A percentile compares a stretch with the other conserved stretches of the same genome.
Conservation (phyloP, 352 stramenopile genomes). For the Globisporangium irregulare region DNA sequence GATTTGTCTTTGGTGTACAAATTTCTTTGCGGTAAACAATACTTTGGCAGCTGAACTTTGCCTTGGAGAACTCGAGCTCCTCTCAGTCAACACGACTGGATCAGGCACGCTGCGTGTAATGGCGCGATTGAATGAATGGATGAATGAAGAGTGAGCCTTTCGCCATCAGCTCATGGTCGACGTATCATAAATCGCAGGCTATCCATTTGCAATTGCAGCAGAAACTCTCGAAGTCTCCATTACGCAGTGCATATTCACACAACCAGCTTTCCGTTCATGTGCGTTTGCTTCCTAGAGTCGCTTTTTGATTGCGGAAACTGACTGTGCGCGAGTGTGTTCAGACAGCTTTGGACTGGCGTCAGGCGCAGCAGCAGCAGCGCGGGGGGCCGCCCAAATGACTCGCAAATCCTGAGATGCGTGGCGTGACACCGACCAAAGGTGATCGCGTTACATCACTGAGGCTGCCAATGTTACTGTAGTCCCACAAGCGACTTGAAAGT, state of each 20-base stretch:
- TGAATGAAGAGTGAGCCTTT: background rate
- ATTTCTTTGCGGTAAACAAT: background rate
- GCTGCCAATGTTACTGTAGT: background rate
- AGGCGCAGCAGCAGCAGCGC: background rate
- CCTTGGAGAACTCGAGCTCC: background rate
- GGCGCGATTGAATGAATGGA: background rate
- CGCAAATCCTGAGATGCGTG: background rate
- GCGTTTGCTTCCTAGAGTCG: too few relatives aligned
- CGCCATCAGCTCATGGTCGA: background rate
- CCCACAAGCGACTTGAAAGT: background rate
- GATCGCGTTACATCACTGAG: background rate
- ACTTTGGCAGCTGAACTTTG: background rate
- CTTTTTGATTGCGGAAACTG: background rate
- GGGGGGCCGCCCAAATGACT: background rate
- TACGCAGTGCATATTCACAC: too few relatives aligned
- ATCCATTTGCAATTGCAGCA: background rate
- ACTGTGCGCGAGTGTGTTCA: background rate
- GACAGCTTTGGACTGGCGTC: background rate
- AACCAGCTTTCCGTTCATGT: too few relatives aligned
- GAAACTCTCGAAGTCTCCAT: background rate
- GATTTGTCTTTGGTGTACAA: background rate
- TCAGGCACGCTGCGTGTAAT: background rate
- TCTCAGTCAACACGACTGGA: background rate
- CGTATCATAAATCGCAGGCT: background rate
- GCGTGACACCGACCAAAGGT: background rate